Conservation (phyloP, 2,329 filamentous ascomycete species). For the Mycosphaerelloides madeirae region DNA sequence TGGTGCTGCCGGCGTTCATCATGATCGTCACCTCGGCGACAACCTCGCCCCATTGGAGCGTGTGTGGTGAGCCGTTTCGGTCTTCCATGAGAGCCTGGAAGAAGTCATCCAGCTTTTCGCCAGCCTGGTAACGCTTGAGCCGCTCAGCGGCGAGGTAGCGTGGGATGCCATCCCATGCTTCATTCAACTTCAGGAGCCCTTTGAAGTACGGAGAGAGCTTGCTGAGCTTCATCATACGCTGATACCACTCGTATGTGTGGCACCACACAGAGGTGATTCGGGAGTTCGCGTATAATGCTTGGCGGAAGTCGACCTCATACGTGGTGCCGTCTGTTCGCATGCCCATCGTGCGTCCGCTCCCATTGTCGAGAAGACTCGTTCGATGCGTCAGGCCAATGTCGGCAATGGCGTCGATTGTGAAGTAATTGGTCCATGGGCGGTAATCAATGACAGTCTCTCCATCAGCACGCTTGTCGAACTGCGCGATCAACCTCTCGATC, state of each 20-base stretch:
- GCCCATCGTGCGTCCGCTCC: constrained; percentile 27
- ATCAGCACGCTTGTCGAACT: constrained; percentile 31
- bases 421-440: constrained; percentile 36
- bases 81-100: constrained; percentile 54
- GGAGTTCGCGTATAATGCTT: constrained; percentile 49
- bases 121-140: constrained; percentile 43
- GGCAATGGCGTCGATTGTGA: constrained; percentile 37
- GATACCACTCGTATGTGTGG: constrained; percentile 52
- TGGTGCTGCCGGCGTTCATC: constrained; percentile 45
- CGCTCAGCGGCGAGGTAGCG: constrained; percentile 43
- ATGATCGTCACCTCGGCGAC: constrained; percentile 54
- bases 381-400: constrained; percentile 37
- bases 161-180: constrained; percentile 45
- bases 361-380: constrained; percentile 36
- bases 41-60: constrained; percentile 55
- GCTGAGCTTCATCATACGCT: constrained; percentile 43
- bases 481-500: constrained; percentile 29
- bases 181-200: constrained; percentile 36
- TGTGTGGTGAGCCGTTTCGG: constrained; percentile 42
- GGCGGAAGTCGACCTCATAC: constrained; percentile 46
- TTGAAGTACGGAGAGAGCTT: constrained; percentile 44
- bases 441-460: constrained; percentile 33
- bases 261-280: constrained; percentile 48
- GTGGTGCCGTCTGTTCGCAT: constrained; percentile 37
- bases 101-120: constrained; percentile 57